phyloP scores from a whole-genome alignment of 495 filamentous ascomycete species.

The Pseudomonodictys pantanalensis region DNA sequence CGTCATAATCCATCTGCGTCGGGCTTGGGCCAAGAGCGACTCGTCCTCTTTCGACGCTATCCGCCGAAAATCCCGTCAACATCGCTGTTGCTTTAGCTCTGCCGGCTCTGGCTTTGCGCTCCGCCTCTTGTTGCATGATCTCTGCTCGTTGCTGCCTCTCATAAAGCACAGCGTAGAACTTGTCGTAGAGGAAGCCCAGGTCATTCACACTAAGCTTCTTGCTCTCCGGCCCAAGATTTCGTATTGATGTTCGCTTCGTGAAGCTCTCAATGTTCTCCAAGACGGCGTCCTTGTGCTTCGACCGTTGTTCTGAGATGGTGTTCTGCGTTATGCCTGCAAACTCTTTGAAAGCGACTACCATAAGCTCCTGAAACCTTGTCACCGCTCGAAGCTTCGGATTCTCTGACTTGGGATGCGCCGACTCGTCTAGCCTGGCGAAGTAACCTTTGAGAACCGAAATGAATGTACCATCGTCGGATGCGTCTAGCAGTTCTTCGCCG shows the following conservation, averaged over 20 bases:
- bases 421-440: slow-evolving; percentile 89
- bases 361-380: slow-evolving; percentile 93
- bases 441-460: slow-evolving; percentile 95
- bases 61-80: slow-evolving; percentile 47
- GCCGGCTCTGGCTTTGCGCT: slow-evolving; percentile 58
- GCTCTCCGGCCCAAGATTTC: slow-evolving; percentile 93
- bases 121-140: slow-evolving; percentile 71
- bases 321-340: slow-evolving; percentile 92
- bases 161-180: slow-evolving; percentile 86
- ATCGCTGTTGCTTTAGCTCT: slow-evolving; percentile 53
- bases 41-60: slow-evolving; percentile 66
- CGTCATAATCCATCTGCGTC: slow-evolving; percentile 93
- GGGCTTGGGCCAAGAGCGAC: slow-evolving; percentile 85
- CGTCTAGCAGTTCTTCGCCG: slow-evolving; percentile 94
- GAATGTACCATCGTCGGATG: slow-evolving; percentile 91
- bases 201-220: slow-evolving; percentile 84
- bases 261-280: slow-evolving; percentile 94
- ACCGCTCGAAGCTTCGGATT: slow-evolving; percentile 90
- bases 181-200: slow-evolving; percentile 83
- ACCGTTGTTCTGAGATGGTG: slow-evolving; percentile 82
- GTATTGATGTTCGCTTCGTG: slow-evolving; percentile 91
- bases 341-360: slow-evolving; percentile 98
- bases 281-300: slow-evolving; percentile 88
- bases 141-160: slow-evolving; percentile 81
- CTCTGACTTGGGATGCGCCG: slow-evolving; percentile 89